These are phyloP conservation scores for Triadica sebifera DNA, from an alignment of 345 rosid genomes.

Conservation along the genomic window DNA sequence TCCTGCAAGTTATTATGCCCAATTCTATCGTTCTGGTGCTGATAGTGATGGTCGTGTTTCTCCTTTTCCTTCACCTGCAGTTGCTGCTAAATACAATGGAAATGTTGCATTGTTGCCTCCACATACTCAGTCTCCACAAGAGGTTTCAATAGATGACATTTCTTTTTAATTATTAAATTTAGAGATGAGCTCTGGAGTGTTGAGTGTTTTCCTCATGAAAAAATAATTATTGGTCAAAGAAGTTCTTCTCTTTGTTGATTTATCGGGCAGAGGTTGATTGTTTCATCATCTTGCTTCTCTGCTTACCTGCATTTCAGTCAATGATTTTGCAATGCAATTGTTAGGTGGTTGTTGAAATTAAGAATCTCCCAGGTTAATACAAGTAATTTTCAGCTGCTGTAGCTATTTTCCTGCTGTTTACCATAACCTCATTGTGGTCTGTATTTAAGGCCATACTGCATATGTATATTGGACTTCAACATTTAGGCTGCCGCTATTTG, in stretches of 20 bases:
- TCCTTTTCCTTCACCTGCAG: constrained; percentile 67
- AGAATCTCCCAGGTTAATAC: background rate
- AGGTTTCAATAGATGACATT: constrained; percentile 48
- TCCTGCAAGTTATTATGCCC: constrained; percentile 73
- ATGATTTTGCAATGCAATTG: no score
- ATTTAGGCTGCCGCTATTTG: background rate
- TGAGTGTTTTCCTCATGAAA: background rate
- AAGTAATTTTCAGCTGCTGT: background rate
- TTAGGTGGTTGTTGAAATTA: background rate
- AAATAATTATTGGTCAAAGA: background rate
- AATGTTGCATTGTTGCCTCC: constrained; percentile 66
- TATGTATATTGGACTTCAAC: background rate
- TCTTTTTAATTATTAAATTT: constrained; percentile 9
- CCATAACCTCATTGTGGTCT: background rate
- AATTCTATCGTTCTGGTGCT: constrained; percentile 64
- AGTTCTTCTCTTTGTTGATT: constrained; percentile 11
- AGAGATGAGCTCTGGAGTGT: background rate
- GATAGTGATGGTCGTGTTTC: constrained; percentile 80
- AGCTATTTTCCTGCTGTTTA: background rate
- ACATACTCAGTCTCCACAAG: constrained; percentile 75
- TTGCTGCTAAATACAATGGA: constrained; percentile 76
- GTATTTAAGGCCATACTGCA: background rate
- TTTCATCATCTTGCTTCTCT: background rate
- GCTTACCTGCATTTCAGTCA: background rate
- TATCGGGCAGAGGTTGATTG: background rate